phyloP scores from a whole-genome alignment of 1,284 basidiomycete genomes.

The Tilletia indica region DNA sequence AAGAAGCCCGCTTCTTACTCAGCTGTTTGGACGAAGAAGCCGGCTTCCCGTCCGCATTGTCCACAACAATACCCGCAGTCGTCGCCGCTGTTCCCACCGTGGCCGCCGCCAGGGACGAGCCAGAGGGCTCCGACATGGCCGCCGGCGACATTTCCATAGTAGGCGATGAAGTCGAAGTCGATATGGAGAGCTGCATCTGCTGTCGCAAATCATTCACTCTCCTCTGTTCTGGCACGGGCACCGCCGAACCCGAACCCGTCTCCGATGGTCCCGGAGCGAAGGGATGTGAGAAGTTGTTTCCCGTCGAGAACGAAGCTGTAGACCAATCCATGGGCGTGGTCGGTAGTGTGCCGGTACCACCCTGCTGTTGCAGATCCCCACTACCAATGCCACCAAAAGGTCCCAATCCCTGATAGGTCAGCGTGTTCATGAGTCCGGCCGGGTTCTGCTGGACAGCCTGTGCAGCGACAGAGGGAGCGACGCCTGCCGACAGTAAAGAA shows the following conservation, averaged over 20 bases:
- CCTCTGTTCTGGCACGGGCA: neutral
- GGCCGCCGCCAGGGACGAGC: neutral
- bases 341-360: neutral
- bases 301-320: neutral
- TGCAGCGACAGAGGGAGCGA: neutral
- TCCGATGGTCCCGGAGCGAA: no score
- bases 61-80: neutral
- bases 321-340: slow-evolving; percentile 15
- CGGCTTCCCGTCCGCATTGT: neutral
- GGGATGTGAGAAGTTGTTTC: no score
- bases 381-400: neutral
- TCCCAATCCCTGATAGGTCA: neutral
- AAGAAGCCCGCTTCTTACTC: neutral
- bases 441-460: neutral
- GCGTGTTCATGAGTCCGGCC: neutral
- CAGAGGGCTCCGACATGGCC: neutral
- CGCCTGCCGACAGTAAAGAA: slow-evolving; percentile 2
- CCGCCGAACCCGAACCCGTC: neutral
- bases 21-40: neutral
- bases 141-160: neutral
- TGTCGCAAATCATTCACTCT: neutral
- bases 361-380: neutral
- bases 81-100: no score
- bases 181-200: neutral
- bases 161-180: neutral